These are phyloP conservation scores for Cetraspora pellucida DNA, from an alignment of 192 early-diverging fungal species.

Conservation along the genomic window DNA sequence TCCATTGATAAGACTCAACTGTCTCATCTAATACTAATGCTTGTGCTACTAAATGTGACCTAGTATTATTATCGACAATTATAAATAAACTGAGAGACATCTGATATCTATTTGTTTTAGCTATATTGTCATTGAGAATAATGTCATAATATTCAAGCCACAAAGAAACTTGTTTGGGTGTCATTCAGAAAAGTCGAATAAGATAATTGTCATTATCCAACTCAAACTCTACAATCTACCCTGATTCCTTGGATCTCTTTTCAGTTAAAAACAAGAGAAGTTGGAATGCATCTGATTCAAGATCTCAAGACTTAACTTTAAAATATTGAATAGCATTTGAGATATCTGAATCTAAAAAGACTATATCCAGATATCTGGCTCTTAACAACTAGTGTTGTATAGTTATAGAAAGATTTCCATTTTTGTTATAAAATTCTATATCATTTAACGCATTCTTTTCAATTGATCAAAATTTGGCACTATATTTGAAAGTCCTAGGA, in stretches of 20 bases:
- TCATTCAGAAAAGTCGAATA: not conserved
- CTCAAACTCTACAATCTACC: conserved; percentile 15
- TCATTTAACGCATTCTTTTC: too few relatives aligned
- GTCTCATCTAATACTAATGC: conserved; percentile 6
- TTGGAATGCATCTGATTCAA: not conserved
- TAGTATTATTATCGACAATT: conserved; percentile 12
- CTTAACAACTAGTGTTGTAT: conserved; percentile 7
- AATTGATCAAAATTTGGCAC: too few relatives aligned
- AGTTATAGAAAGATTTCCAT: conserved; percentile 3
- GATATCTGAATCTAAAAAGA: conserved; percentile 8
- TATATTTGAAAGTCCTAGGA: too few relatives aligned
- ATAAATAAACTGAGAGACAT: not conserved
- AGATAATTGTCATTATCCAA: not conserved
- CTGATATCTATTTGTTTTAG: too few relatives aligned
- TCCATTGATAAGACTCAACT: conserved; percentile 19
- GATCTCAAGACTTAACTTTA: too few relatives aligned
- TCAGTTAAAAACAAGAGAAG: not conserved
- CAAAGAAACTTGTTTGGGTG: not conserved
- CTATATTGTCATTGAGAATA: conserved; percentile 7
- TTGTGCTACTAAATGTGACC: not conserved
- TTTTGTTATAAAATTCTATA: not conserved
- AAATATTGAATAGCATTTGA: conserved; percentile 15
- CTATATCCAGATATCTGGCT: not conserved
- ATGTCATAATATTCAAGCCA: too few relatives aligned
- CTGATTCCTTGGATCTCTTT: too few relatives aligned